Conservation (phyloP, 352 stramenopile genomes). For the Pilasporangium apinafurcum region DNA sequence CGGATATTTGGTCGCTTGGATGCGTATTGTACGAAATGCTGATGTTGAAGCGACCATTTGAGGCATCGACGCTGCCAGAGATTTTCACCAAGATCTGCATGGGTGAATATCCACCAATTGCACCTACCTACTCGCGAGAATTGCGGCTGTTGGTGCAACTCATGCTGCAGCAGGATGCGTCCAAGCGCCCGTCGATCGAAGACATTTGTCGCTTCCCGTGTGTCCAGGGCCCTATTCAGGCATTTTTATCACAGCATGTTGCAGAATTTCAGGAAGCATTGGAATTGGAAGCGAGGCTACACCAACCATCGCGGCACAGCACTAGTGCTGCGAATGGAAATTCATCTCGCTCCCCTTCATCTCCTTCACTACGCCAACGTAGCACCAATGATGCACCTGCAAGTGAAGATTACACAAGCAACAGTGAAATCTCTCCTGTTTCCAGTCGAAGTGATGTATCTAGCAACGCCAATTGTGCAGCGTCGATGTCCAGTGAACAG, state of each 20-base stretch:
- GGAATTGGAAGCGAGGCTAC: slow-evolving; percentile 82
- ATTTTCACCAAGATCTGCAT: slow-evolving; percentile 89
- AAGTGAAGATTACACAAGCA: slow-evolving; percentile 5
- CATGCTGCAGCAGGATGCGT: slow-evolving; percentile 83
- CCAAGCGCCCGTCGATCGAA: slow-evolving; percentile 84
- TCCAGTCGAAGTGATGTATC: slow-evolving; percentile 35
- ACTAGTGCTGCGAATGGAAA: slow-evolving; percentile 17
- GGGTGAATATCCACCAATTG: slow-evolving; percentile 76
- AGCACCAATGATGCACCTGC: slow-evolving; percentile 31
- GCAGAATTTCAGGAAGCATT: slow-evolving; percentile 82
- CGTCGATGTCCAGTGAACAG: slow-evolving; percentile 5
- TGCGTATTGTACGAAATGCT: slow-evolving; percentile 90
- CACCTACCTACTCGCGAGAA: slow-evolving; percentile 72
- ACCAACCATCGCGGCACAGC: slow-evolving; percentile 72
- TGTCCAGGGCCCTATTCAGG: slow-evolving; percentile 78
- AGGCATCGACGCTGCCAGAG: slow-evolving; percentile 70
- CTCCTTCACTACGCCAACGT: slow-evolving; percentile 29
- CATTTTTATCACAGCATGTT: slow-evolving; percentile 81
- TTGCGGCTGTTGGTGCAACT: slow-evolving; percentile 80
- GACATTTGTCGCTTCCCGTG: slow-evolving; percentile 87
- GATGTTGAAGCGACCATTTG: slow-evolving; percentile 82
- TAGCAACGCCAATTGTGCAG: slow-evolving; percentile 33
- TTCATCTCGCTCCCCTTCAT: slow-evolving; percentile 24
- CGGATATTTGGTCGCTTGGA: slow-evolving; percentile 86
- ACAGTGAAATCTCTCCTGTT: slow-evolving; percentile 33